Base-by-base conservation (phyloP, 768 basidiomycete species). In the Lactifluus volemus region DNA sequence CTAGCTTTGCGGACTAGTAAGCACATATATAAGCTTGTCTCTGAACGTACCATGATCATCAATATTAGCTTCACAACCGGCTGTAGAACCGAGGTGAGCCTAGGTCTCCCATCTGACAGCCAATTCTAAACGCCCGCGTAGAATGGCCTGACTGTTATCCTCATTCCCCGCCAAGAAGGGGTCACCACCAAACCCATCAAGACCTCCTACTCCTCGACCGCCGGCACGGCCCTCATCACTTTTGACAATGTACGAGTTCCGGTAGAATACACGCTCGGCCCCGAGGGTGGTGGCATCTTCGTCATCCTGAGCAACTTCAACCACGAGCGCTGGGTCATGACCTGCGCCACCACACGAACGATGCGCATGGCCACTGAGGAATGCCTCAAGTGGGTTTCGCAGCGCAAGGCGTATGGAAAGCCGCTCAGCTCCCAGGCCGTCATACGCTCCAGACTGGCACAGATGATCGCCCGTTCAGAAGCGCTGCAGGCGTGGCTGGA, bases 251-350 rank as follows among this genome's bases (percentile, higher is more conserved):
- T 89, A 45, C 84, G 83, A 58, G 92, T 94, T 0, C 94, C 95
- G 2, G 84, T 87, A 4, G 89, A 85, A 67, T 90, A 96, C 72
- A 88, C 89, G 4, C 82, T 97, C 29, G 93, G 92, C 5, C 79
- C 82, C 29, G 89, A 89, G 68, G 83, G 88, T 56, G 83, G 83
- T 58, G 91, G 89, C 7, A 76, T 89, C 59, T 80, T 84, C 63
- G 83, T 84, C 44, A 81, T 82, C 64, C 70, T 81, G 39, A 85
- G 87, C 67, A 97, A 96, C 75, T 96, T 96, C 76, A 96, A 96
- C 71, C 92, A 95, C 72, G 92, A 94, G 70, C 86, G 89, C 61
- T 94, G 89, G 91, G 89, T 92, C 21, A 93, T 94, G 88, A 84
- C 84, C 71, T 89, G 88, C 68, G 76, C 81, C 36, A 83, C 81